Percentiles rank a stretch among this genome's conserved stretches.
Evolutionary conservation across 441 rosid species (phyloP).

Genomic region (Populus hybrid): DNA sequence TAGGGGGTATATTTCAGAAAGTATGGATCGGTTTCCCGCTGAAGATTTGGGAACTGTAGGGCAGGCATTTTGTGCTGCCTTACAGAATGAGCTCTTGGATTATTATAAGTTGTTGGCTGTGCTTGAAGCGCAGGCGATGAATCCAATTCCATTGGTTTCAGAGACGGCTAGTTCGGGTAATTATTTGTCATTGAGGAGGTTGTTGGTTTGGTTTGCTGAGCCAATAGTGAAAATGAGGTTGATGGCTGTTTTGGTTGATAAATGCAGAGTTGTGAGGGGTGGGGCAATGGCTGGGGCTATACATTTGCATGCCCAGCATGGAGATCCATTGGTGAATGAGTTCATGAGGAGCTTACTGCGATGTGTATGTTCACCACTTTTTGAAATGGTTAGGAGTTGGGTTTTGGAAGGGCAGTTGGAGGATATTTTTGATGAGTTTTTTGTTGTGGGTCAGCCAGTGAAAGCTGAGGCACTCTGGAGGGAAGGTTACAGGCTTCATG

Average conservation of each 20-base stretch:
- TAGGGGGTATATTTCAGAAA: slow-evolving; percentile 15
- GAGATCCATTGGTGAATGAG: slow-evolving; percentile 81
- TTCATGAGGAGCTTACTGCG: slow-evolving; percentile 76
- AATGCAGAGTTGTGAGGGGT: slow-evolving; percentile 81
- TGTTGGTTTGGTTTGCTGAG: slow-evolving; percentile 91
- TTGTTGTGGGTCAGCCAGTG: slow-evolving; percentile 80
- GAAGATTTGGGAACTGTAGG: slow-evolving; percentile 89
- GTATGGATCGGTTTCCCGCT: slow-evolving; percentile 72
- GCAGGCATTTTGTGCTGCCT: slow-evolving; percentile 89
- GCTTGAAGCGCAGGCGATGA: slow-evolving; percentile 79
- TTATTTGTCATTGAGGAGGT: slow-evolving; percentile 83
- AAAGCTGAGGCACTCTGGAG: slow-evolving; percentile 95
- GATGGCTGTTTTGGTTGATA: slow-evolving; percentile 95
- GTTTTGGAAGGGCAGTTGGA: slow-evolving; percentile 97
- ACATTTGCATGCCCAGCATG: slow-evolving; percentile 93
- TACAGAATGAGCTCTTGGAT: slow-evolving; percentile 84
- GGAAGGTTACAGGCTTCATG: slow-evolving; percentile 86
- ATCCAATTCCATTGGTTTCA: slow-evolving; percentile 82
- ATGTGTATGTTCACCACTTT: slow-evolving; percentile 85
- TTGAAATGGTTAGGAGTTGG: slow-evolving; percentile 98
- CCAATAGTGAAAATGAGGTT: slow-evolving; percentile 93
- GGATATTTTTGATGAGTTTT: slow-evolving; percentile 84
- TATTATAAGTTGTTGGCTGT: slow-evolving; percentile 83
- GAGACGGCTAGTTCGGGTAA: slow-evolving; percentile 58
- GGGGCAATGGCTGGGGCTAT: slow-evolving; percentile 98